Evolutionary conservation across 83 land plant species (phyloP).

Genomic region (Thuja plicata): DNA sequence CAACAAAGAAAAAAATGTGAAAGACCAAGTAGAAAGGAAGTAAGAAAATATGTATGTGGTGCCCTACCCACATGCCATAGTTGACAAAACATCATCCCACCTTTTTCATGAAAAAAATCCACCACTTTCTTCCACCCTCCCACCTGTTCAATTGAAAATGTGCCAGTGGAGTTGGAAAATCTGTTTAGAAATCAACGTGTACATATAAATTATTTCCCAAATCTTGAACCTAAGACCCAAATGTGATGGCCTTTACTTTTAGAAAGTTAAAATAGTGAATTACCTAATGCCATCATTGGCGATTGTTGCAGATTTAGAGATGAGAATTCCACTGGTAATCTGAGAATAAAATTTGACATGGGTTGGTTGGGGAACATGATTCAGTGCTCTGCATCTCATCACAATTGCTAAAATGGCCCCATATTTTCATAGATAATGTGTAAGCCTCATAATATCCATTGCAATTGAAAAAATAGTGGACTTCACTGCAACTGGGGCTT

Average conservation of each 20-base stretch:
- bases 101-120: conserved; percentile 75
- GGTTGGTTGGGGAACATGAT: conserved; percentile 50
- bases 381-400: conserved; percentile 77
- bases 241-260: not conserved
- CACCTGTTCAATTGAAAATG: conserved; percentile 64
- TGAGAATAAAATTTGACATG: conserved; percentile 63
- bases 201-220: not conserved
- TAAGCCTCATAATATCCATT: not conserved
- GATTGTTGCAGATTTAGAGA: conserved; percentile 67
- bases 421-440: not conserved
- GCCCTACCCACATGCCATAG: conserved; percentile 94
- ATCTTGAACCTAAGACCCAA: not conserved
- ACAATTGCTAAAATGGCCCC: conserved; percentile 88
- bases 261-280: not conserved
- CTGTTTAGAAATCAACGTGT: conserved; percentile 23
- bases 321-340: conserved; percentile 76
- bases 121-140: conserved; percentile 80
- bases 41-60: conserved; percentile 65
- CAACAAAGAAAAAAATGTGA: no score
- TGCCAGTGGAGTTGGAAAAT: conserved; percentile 77
- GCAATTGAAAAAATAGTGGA: not conserved
- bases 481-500: no score
- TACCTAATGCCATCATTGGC: conserved; percentile 69
- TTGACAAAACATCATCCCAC: conserved; percentile 78
- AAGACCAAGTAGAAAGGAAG: no score